A percentile compares a stretch with the other conserved stretches of the same genome.
Conservation (phyloP, 768 basidiomycete species). For the Butyriboletus loyo region DNA sequence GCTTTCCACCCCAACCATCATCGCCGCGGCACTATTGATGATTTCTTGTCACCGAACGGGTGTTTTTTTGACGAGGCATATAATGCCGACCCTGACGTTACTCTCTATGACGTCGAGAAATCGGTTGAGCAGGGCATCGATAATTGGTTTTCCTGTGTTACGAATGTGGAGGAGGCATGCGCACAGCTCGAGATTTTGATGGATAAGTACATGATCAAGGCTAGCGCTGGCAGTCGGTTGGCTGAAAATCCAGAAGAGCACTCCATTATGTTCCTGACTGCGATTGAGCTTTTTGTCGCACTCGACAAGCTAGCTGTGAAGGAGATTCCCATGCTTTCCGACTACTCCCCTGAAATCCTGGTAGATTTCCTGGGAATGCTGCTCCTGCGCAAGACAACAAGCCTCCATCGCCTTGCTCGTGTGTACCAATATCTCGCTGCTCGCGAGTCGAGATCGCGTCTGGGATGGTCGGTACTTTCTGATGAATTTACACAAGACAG, state of each 20-base stretch:
- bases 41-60: slow-evolving; percentile 17
- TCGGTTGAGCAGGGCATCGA: slow-evolving; percentile 31
- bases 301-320: slow-evolving; percentile 31
- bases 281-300: slow-evolving; percentile 29
- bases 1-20: background rate
- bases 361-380: slow-evolving; percentile 17
- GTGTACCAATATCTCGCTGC: slow-evolving; percentile 30
- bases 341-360: slow-evolving; percentile 33
- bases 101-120: slow-evolving; percentile 38
- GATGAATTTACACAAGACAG: slow-evolving; percentile 12
- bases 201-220: slow-evolving; percentile 25
- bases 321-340: slow-evolving; percentile 28
- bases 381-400: slow-evolving; percentile 26
- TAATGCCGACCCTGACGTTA: slow-evolving; percentile 6
- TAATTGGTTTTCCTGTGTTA: slow-evolving; percentile 28
- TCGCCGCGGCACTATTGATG: slow-evolving; percentile 6
- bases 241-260: no score
- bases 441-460: slow-evolving; percentile 23
- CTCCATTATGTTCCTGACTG: slow-evolving; percentile 39
- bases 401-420: slow-evolving; percentile 26
- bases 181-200: slow-evolving; percentile 17
- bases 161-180: slow-evolving; percentile 6
- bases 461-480: slow-evolving; percentile 32
- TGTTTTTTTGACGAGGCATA: slow-evolving; percentile 6
- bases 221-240: no score